These are phyloP conservation scores for Hemisphaericaspora xylofermentans DNA, from an alignment of 1,139 yeast genomes.

Conservation along the genomic window DNA sequence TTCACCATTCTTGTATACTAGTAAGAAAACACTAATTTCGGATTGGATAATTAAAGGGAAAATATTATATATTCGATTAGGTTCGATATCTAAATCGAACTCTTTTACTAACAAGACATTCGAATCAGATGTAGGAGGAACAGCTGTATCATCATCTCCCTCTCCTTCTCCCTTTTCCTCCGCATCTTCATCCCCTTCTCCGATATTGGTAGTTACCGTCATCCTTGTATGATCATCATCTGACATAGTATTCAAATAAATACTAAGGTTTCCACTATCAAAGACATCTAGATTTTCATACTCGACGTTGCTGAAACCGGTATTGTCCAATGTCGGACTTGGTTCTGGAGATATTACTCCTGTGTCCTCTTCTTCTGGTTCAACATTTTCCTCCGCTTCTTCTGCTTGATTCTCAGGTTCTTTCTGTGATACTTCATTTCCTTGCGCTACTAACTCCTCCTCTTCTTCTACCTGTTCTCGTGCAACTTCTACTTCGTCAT, in stretches of 20 bases:
- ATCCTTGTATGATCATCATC: conserved; percentile 9
- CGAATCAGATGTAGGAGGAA: no score
- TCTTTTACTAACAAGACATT: conserved; percentile 8
- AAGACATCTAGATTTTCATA: conserved; percentile 13
- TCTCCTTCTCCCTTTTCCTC: no score
- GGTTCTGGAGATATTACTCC: conserved; percentile 6
- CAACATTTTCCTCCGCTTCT: background rate
- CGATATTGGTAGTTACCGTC: conserved; percentile 10
- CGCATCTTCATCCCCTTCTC: background rate
- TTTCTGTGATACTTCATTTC: background rate
- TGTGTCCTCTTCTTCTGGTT: background rate
- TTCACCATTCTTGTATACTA: conserved; percentile 14
- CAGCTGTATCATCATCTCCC: no score
- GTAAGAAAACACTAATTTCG: conserved; percentile 7
- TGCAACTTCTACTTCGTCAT: background rate
- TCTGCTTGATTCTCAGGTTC: background rate
- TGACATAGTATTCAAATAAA: conserved; percentile 12
- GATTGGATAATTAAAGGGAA: conserved; percentile 6
- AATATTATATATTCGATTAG: conserved; percentile 8
- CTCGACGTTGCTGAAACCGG: conserved; percentile 10
- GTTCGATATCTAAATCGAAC: conserved; percentile 7
- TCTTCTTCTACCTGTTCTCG: background rate
- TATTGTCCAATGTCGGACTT: conserved; percentile 10
- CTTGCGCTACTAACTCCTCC: background rate
- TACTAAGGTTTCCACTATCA: conserved; percentile 9